Base-by-base conservation (phyloP, 164 flowering plant species). In the Macadamia tetraphylla region DNA sequence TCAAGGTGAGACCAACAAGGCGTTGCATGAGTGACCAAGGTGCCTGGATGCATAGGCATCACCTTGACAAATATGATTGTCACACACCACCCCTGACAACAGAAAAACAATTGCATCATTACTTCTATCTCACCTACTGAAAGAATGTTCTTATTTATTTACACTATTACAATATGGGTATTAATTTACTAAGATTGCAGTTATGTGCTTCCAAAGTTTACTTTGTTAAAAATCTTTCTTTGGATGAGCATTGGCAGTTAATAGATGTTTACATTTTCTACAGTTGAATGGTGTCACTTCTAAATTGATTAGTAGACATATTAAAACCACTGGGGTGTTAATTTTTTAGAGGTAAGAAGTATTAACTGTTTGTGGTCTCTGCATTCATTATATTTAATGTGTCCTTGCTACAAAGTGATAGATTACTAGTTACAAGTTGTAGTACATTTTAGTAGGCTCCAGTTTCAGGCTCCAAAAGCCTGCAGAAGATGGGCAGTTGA, bases 381-480 rank as follows among this genome's bases (percentile, higher is more conserved):
- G 43, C 17, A 55, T 18, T 48, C 32, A 57, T 71, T 48, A 68
- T 23, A 63, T 29, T 31, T 12, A 12, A 67, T 1, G 51, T 42
- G 42, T 40, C 9, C 9, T 14, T 23, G 13, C 5, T 57, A 1
- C 23, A 8, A 23, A 58, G 63, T 18, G 29, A 58, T 46, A 31
- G 30, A 8, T 14, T 59, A 44, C 57, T 12, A 49, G 31, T n/a
- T 44, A 17, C 6, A 12, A 35, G 60, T 68, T 52, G 69, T 72
- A 65, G 66, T 68, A 49, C 18, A 74, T 64, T 70, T 55, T n/a
- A 66, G 44, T 75, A 93, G 98, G 98, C 97, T 76, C 98, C 98
- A 69, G 98, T 90, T 82, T 93, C 98, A 69, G 98, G 98, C 69
- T 93, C 98, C 90, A 93, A 81, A 93, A 91, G 82, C 98, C 98